These are phyloP conservation scores for Aspergillus wentii DNA, from an alignment of 495 filamentous ascomycete genomes.

Conservation along the genomic window DNA sequence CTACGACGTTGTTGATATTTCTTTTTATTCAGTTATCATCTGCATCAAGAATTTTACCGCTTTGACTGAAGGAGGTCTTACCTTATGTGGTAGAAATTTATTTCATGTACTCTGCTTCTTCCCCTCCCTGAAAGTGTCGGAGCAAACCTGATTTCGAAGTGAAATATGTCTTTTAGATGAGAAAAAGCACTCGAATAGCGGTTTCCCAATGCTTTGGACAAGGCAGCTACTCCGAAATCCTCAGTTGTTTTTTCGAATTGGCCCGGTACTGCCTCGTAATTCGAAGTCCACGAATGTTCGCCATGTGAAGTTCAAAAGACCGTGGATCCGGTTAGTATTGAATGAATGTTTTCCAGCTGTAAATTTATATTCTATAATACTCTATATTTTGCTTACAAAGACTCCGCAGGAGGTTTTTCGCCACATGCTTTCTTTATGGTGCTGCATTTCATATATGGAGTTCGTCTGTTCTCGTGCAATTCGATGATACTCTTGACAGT, in stretches of 20 bases:
- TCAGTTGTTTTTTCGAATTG: constrained; percentile 19
- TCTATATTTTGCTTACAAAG: constrained; percentile 3
- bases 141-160: no score
- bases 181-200: constrained; percentile 1
- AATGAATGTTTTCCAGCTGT: not conserved
- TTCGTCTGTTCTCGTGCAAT: constrained; percentile 33
- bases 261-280: constrained; percentile 11
- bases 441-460: constrained; percentile 36
- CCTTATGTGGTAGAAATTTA: no score
- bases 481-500: constrained; percentile 29
- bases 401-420: constrained; percentile 23
- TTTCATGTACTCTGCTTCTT: no score
- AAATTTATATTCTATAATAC: no score
- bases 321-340: constrained; percentile 31
- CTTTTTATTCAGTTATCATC: no score
- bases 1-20: no score
- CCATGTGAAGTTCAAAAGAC: constrained; percentile 34
- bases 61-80: no score
- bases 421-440: constrained; percentile 28
- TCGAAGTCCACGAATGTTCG: constrained; percentile 20
- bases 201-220: constrained; percentile 34
- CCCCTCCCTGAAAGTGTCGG: no score
- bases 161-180: constrained; percentile 4
- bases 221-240: constrained; percentile 25
- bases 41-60: no score